A percentile compares a stretch with the other conserved stretches of the same genome.
Conservation (phyloP, 495 filamentous ascomycete species). For the Penicillium bialowiezense region DNA sequence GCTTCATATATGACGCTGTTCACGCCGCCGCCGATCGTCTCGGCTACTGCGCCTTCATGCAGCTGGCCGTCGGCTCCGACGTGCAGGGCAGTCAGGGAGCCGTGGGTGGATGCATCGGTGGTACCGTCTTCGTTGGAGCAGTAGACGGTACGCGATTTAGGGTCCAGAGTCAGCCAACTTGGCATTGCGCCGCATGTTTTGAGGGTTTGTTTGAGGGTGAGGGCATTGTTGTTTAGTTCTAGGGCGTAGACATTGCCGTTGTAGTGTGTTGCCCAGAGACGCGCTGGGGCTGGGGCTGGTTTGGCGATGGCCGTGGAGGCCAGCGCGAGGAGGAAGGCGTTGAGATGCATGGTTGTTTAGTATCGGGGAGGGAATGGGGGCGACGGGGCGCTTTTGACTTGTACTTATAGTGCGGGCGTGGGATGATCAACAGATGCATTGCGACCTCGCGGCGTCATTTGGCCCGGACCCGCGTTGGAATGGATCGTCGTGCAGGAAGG, state of each 20-base stretch:
- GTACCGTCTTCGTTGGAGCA: conserved; percentile 62
- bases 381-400: not conserved
- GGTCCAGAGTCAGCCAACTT: conserved; percentile 61
- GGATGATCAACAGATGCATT: not conserved
- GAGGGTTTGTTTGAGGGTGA: conserved; percentile 35
- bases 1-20: conserved; percentile 36
- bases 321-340: not conserved
- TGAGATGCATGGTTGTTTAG: conserved; percentile 1
- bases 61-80: conserved; percentile 23
- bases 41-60: conserved; percentile 21
- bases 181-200: conserved; percentile 51
- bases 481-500: conserved; percentile 3
- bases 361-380: not conserved
- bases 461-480: not conserved
- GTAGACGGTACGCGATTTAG: conserved; percentile 49
- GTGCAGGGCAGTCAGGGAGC: conserved; percentile 28
- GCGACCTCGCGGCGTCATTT: conserved; percentile 1
- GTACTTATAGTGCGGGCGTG: not conserved
- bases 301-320: not conserved
- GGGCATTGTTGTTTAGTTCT: conserved; percentile 35
- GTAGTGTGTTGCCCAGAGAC: conserved; percentile 61
- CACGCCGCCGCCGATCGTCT: conserved; percentile 36
- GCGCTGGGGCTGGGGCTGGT: conserved; percentile 3
- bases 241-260: conserved; percentile 56
- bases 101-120: conserved; percentile 20